Evolutionary conservation across 768 basidiomycete species (phyloP), one percentile per base, ranked within the genome.

Genomic region (Neoboletus magnificus): DNA sequence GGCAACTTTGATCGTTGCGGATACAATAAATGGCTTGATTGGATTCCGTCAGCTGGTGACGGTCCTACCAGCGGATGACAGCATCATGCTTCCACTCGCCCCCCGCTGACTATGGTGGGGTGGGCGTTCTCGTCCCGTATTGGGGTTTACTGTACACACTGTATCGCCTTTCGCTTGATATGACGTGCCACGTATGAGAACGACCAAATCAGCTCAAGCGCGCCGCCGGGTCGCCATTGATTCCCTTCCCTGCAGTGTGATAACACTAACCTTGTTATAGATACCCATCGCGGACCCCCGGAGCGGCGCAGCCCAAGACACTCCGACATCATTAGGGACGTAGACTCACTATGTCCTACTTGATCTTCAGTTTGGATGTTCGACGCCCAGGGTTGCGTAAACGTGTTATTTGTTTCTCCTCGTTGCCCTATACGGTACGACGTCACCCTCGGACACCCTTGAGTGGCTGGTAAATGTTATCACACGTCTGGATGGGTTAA

Each of bases 21-120:
- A 15, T 48, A 25, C 48, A 25, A 41, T 40, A 57, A 57, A 62
- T 45, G 59, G 18, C 2, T 33, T 44, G 58, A 59, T 60, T 33
- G 18, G 9, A 51, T 52, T 16, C 29, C 50, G 40, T 23, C 27
- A 33, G 16, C 43, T 48, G 58, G 42, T 20, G 5, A 15, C 37
- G 29, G 27, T n/a, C 29, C 27, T 43, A 45, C 39, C 32, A 30
- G 15, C 33, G 33, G 29, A 27, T 59, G 50, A 48, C 45, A 57
- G 37, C 54, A 40, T 56, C 18, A 25, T 2, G 27, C 15, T 10
- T 37, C 30, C 37, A n/a, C 11, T 58, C 20, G 20, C 27, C 40
- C 48, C 48, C 48, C 48, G 36, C 59, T 42, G 40, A 30, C 25
- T 11, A 9, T 51, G 27, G 7, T 39, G 37, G 10, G 18, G 18